Evolutionary conservation across 768 basidiomycete genomes (phyloP).

Genomic region (Pleurotus platypus): DNA sequence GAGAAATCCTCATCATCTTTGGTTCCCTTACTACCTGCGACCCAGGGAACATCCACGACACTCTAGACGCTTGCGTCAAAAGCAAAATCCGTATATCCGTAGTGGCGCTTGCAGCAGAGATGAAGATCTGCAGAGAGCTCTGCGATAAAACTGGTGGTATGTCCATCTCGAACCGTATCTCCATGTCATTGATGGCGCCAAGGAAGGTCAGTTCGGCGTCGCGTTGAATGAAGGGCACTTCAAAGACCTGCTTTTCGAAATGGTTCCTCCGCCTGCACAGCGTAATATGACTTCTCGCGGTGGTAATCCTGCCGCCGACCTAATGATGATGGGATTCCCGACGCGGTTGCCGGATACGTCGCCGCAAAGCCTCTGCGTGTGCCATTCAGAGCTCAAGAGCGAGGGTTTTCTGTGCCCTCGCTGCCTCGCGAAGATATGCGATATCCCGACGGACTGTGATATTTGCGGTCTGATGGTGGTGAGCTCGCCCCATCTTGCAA

Average conservation of each 20-base stretch:
- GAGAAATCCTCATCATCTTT: conserved; percentile 91
- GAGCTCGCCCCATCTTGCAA: conserved; percentile 92
- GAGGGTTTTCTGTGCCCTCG: conserved; percentile 95
- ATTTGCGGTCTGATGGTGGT: conserved; percentile 98
- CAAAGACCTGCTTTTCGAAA: conserved; percentile 92
- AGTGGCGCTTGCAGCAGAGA: conserved; percentile 94
- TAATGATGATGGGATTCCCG: conserved; percentile 99
- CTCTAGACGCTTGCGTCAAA: conserved; percentile 78
- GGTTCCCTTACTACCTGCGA: conserved; percentile 96
- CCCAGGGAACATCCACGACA: conserved; percentile 94
- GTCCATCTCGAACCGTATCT: conserved; percentile 17
- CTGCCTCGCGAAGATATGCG: conserved; percentile 91
- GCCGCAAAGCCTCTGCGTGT: conserved; percentile 83
- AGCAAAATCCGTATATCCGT: conserved; percentile 89
- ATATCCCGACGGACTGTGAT: conserved; percentile 97
- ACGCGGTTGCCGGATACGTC: conserved; percentile 84
- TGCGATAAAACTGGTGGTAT: conserved; percentile 90
- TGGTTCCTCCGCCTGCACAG: conserved; percentile 92
- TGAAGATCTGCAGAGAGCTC: conserved; percentile 94
- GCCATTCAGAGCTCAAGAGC: conserved; percentile 89
- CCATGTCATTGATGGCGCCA: conserved; percentile 10
- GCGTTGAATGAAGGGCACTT: conserved; percentile 97
- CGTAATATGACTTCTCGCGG: conserved; percentile 40
- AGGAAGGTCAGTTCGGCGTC: conserved; percentile 84
- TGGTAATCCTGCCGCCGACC: conserved; percentile 70